Conservation (phyloP, 1,139 yeast genomes). For the Geotrichum phurueaensis region DNA sequence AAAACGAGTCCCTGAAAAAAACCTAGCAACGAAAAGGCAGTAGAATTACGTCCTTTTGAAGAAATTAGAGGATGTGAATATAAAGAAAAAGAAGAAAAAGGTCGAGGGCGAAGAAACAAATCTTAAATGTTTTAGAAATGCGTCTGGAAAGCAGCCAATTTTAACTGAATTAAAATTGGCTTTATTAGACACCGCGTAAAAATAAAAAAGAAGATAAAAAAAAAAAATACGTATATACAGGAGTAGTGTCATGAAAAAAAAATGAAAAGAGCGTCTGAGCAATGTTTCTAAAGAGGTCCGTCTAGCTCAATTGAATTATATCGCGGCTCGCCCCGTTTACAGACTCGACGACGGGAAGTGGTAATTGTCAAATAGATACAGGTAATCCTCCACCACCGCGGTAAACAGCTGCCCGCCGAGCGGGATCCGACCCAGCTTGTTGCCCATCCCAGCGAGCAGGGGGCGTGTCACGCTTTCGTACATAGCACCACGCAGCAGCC, state of each 20-base stretch:
- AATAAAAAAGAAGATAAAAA: not conserved
- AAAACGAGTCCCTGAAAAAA: not conserved
- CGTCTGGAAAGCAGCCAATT: not conserved
- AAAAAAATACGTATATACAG: not conserved
- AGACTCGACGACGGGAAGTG: slow-evolving; percentile 27
- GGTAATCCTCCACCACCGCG: slow-evolving; percentile 36
- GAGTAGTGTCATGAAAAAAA: not conserved
- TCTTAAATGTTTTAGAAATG: not conserved
- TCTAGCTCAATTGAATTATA: not conserved
- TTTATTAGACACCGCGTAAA: not conserved
- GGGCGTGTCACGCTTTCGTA: slow-evolving; percentile 35
- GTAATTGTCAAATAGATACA: slow-evolving; percentile 38
- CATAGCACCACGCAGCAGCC: slow-evolving; percentile 39
- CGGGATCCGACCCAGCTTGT: slow-evolving; percentile 31
- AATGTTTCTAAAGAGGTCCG: not conserved
- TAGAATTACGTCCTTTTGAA: not conserved
- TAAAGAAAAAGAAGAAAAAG: not conserved
- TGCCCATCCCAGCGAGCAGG: slow-evolving; percentile 26
- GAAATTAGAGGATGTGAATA: not conserved
- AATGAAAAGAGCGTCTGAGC: not conserved
- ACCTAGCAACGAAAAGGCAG: not conserved
- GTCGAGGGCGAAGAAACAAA: not conserved
- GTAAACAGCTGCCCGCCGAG: slow-evolving; percentile 26
- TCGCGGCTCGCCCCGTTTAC: not conserved
- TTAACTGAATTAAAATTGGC: not conserved